Evolutionary conservation across 352 stramenopile species (phyloP), one percentile per base, ranked within the genome.

Genomic region (Phytophthora kernoviae): DNA sequence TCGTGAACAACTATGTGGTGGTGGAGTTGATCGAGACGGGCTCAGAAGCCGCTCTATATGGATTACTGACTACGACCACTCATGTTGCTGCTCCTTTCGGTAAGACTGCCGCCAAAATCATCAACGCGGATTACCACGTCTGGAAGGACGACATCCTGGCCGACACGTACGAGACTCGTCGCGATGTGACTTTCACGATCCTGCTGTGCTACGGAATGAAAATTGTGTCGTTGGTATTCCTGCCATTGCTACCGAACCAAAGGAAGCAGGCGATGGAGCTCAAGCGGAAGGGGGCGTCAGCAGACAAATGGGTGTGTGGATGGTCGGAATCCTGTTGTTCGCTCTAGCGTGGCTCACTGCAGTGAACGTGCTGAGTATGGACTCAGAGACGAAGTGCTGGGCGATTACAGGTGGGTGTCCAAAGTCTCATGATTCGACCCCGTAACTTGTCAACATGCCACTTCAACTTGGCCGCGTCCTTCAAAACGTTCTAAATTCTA

Each of bases 351-450:
- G 74, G 71, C 46, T 70, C 17, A 77, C 60, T 21, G 56, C 68
- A 20, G 72, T 81, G 27, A 83, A 85, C 46, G 39, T 87, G 14
- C 27, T 93, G 40, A 83, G 70, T 39, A 88, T 91, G 65, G 69
- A 77, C 48, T 56, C 70, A 4, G 54, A 39, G n/a, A 93, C 79
- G 26, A 65, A 80, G 56, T 93, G 84, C 71, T 86, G 76, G 71
- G 63, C 67, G 11, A 79, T 93, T 57, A 84, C 74, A 0, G 84
- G 84, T 33, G 84, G 81, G 2, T 88, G 77, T 26, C 24, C 24
- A 30, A 30, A 30, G 24, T 30, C 24, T 7, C n/a, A n/a, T n/a
- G n/a, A n/a, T n/a, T n/a, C n/a, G n/a, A n/a, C n/a, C n/a, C n/a
- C n/a, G n/a, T n/a, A n/a, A n/a, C n/a, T n/a, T n/a, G n/a, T n/a